Evolutionary conservation across 345 rosid genomes (phyloP).

Genomic region (Syzygium grande): DNA sequence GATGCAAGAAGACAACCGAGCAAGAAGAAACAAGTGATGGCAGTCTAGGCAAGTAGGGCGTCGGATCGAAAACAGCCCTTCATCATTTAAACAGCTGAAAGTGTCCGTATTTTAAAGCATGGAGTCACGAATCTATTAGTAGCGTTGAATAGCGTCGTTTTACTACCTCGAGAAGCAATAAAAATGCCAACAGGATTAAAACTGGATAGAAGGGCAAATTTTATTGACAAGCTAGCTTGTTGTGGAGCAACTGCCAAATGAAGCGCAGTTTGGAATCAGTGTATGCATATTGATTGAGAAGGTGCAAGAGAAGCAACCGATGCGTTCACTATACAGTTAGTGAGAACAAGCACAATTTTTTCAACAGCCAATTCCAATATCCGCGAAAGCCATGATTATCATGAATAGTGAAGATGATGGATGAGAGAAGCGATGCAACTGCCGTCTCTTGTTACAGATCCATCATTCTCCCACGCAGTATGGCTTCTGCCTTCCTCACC

Average conservation of each 20-base stretch:
- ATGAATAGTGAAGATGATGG: background rate
- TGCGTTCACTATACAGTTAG: background rate
- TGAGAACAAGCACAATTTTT: background rate
- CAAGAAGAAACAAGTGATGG: background rate
- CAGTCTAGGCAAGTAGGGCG: background rate
- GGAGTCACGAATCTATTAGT: background rate
- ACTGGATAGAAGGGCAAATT: background rate
- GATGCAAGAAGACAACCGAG: background rate
- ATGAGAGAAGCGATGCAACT: background rate
- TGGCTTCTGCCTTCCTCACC: constrained; percentile 94
- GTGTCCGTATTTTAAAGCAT: background rate
- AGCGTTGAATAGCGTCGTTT: background rate
- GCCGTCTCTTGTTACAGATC: constrained; percentile 9
- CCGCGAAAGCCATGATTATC: background rate
- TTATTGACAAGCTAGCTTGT: background rate
- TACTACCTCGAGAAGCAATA: background rate
- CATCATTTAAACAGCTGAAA: background rate
- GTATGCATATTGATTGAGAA: background rate
- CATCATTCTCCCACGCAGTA: constrained; percentile 85
- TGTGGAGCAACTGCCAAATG: background rate
- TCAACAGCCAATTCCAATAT: background rate
- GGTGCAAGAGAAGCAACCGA: background rate
- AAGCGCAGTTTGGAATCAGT: background rate
- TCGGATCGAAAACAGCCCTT: background rate
- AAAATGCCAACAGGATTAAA: background rate